A percentile compares a stretch with the other conserved stretches of the same genome.
These are phyloP conservation scores for Heteromeles arbutifolia DNA, from an alignment of 306 rosid genomes.

Conservation along the genomic window DNA sequence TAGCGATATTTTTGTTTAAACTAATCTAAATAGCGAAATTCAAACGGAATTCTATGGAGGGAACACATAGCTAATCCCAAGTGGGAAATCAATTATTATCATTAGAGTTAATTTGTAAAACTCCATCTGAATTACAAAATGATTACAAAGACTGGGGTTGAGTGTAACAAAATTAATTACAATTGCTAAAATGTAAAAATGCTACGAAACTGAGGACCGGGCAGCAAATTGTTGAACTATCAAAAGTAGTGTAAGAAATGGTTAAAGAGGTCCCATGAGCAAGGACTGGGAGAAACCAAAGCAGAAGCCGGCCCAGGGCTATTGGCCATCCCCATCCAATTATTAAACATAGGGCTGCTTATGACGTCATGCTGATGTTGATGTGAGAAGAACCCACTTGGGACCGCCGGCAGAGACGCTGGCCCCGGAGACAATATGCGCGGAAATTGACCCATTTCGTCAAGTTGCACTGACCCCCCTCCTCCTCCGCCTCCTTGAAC, in stretches of 20 bases:
- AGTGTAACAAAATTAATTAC: too few species aligned
- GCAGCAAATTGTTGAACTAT: too few species aligned
- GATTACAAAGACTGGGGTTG: too few species aligned
- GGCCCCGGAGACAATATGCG: slow-evolving; percentile 82
- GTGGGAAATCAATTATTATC: too few species aligned
- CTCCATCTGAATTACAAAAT: too few species aligned
- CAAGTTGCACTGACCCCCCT: not conserved
- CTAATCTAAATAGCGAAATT: too few species aligned
- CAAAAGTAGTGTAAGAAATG: slow-evolving; percentile 36
- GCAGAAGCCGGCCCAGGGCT: slow-evolving; percentile 62
- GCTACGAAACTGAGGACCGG: too few species aligned
- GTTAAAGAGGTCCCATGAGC: slow-evolving; percentile 56
- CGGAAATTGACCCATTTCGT: slow-evolving; percentile 57
- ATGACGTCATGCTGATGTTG: not conserved
- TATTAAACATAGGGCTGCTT: not conserved
- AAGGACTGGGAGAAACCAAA: slow-evolving; percentile 60
- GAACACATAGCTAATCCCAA: too few species aligned
- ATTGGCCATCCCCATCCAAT: slow-evolving; percentile 22
- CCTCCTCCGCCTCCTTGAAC: slow-evolving; percentile 2
- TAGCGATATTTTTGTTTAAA: too few species aligned
- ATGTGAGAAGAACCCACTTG: slow-evolving; percentile 50
- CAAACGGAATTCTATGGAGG: too few species aligned
- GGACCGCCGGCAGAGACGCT: slow-evolving; percentile 46
- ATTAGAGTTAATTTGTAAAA: too few species aligned
- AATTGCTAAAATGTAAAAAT: too few species aligned